Percentiles rank a stretch among this genome's conserved stretches.
Conservation (phyloP, 2,329 filamentous ascomycete species). For the Chlorencoelia australis region DNA sequence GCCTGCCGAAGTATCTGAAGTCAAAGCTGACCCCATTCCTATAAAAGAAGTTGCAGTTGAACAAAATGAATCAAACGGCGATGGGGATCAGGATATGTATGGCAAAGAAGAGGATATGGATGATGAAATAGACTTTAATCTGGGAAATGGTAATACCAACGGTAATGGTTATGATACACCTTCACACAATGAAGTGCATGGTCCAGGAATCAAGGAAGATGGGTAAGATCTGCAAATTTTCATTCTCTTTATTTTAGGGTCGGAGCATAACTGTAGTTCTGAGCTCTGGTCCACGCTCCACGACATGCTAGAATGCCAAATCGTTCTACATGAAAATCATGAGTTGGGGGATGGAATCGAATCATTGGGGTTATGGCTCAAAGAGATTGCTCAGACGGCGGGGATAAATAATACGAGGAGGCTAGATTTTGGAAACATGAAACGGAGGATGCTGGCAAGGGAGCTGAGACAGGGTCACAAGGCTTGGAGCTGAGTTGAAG, state of each 20-base stretch:
- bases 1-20: conserved; percentile 15
- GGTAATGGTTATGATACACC: conserved; percentile 17
- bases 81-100: conserved; percentile 32
- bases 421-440: too few relatives aligned
- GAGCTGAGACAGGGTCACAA: too few relatives aligned
- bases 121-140: conserved; percentile 49
- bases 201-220: conserved; percentile 77
- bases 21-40: too few relatives aligned
- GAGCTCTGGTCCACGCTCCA: background rate
- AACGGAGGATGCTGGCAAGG: too few relatives aligned
- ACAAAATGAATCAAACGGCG: conserved; percentile 29
- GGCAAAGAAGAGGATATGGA: conserved; percentile 40
- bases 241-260: conserved; percentile 10
- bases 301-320: background rate
- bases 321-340: background rate
- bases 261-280: conserved; percentile 11
- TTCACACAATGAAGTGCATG: conserved; percentile 30
- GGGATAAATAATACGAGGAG: too few relatives aligned
- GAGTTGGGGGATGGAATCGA: too few relatives aligned
- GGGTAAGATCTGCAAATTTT: conserved; percentile 56
- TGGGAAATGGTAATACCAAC: conserved; percentile 36
- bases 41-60: conserved; percentile 14
- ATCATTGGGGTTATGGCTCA: too few relatives aligned
- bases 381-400: too few relatives aligned
- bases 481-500: too few relatives aligned